Base-by-base conservation (phyloP, 73 alveolate species). In the Stentor roeselii region DNA sequence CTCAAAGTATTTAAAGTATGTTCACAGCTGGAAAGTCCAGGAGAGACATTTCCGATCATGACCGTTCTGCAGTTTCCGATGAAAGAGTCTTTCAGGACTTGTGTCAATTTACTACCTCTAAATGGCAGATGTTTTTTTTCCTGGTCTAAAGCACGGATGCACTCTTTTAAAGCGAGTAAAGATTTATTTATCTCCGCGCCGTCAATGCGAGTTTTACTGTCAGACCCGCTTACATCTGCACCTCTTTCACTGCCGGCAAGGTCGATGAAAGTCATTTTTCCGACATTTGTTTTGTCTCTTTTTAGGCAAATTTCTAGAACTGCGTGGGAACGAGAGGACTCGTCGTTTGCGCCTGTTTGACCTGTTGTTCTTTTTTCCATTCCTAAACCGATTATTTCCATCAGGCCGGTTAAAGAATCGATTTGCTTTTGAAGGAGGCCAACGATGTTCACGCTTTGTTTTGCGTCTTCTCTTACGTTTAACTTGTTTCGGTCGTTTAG, bases 151-250 rank as follows among this genome's bases (percentile, higher is more conserved):
- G 99, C 99, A 75, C 99, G 90, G 82, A 98, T 98, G 90, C 99
- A 98, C 90, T 98, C 99, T 87, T 98, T 95, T 67, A 98, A 90
- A 35, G 99, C 99, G 59, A 98, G 91, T 84, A 98, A 90, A 21
- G 99, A 95, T 92, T 98, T 98, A 91, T 98, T 98, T 90, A 98
- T 98, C 87, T 98, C 99, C n/a, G 99, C 99, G 1, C 99, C 99
- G 89, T 98, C 99, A 74, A 97, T 91, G 77, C 99, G 94, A 3
- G 99, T 97, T 94, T 97, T 89, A 90, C 95, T 97, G 83, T 96
- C 92, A 59, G 92, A 89, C 89, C 97, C 98, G 86, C 97, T 98
- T 60, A 98, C 97, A 92, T 98, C 99, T 3, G 99, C 99, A 37
- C 99, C 99, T 83, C 99, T 90, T 91, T 98, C 99, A 82, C 99